phyloP scores from a whole-genome alignment of 2,329 filamentous ascomycete species.

The Septoria linicola region DNA sequence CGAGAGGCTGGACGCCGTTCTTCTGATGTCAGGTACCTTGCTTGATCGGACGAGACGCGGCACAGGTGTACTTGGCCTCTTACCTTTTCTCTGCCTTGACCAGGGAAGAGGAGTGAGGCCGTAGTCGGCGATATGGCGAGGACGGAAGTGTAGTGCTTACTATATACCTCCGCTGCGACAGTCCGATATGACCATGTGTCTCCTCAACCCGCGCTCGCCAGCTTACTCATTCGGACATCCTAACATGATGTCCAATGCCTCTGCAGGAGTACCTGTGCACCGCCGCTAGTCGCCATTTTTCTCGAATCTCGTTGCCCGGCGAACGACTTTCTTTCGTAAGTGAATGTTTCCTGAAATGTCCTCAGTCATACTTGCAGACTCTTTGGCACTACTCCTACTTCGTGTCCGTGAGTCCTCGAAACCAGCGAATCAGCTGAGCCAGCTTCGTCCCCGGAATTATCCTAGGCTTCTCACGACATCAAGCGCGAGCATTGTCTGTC shows the following conservation, averaged over 20 bases:
- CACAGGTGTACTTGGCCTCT: not conserved
- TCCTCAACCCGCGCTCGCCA: not conserved
- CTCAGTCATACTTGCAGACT: conserved; percentile 9
- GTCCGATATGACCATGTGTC: not conserved
- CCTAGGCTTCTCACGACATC: conserved; percentile 1
- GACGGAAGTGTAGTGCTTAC: conserved; percentile 14
- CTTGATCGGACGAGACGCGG: not conserved
- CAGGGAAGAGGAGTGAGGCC: conserved; percentile 7
- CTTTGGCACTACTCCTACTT: conserved; percentile 1
- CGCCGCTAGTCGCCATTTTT: conserved; percentile 6
- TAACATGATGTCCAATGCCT: not conserved
- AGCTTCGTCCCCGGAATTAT: conserved; percentile 1
- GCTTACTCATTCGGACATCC: not conserved
- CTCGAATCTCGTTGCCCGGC: conserved; percentile 9
- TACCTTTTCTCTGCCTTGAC: not conserved
- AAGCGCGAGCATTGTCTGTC: conserved; percentile 6
- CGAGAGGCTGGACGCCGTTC: conserved; percentile 5
- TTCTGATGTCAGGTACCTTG: conserved; percentile 5
- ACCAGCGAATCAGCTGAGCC: not conserved
- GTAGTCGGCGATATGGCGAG: conserved; percentile 15
- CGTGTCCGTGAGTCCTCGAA: not conserved
- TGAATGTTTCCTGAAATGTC: conserved; percentile 8
- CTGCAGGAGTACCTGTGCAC: conserved; percentile 3
- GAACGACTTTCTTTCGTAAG: conserved; percentile 12
- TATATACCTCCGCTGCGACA: conserved; percentile 10